Base-by-base conservation (phyloP, 164 flowering plant species). In the Sextonia rubra region DNA sequence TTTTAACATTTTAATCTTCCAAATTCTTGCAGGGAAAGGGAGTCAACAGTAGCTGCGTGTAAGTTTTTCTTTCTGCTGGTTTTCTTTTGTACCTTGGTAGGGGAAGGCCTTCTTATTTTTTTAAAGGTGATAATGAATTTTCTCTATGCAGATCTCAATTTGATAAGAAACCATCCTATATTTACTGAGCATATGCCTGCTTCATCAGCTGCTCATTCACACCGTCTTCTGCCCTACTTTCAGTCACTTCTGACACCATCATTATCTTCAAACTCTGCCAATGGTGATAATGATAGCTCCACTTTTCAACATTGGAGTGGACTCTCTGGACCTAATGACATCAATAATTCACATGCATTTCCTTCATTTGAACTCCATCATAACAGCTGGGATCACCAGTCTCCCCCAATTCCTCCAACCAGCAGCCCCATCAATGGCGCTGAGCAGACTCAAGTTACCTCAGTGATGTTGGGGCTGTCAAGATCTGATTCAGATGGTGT, bases 181-280 rank as follows among this genome's bases (percentile, higher is more conserved):
- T 93, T 87, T 80, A 81, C 93, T 20, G 97, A 91, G 74, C 93
- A 86, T 72, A 72, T 93, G 56, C 79, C 89, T 9, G 89, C 87
- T 32, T 85, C 98, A 75, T 89, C 98, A 64, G 85, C 86, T 52
- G 61, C 81, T 52, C 97, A 89, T 79, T 88, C 87, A n/a, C 91
- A 95, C 82, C 98, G 97, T 2, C 89, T 88, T 76, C 37, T 91
- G 60, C 85, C 91, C 52, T 87, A 87, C 78, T 76, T 88, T 77
- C 89, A 90, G 71, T 94, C 95, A 14, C 65, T 89, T 64, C 94
- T 83, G 69, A 87, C 93, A 3, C 86, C 91, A 27, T 87, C 44
- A 37, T 37, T 37, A 24, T 84, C 95, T 7, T 86, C 92, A 56
- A 86, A 75, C 75, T 80, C 94, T 22, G 78, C 78, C 75, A 88